Base-by-base conservation (phyloP, 2,329 filamentous ascomycete genomes). In the Byssothecium circinans region DNA sequence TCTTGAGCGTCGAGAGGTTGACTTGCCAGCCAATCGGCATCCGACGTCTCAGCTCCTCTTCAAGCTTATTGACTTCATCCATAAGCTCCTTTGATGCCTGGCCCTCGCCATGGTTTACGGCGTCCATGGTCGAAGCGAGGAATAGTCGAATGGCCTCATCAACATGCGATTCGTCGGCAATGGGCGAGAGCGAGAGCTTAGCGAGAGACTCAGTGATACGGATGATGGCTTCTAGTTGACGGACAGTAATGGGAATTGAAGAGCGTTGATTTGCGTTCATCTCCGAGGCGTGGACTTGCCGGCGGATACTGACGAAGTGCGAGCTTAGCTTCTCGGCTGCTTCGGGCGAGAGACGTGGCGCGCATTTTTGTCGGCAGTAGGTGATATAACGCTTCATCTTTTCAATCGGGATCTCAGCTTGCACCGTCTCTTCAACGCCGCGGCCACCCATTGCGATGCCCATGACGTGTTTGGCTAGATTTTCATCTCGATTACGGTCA, bases 301-400 rank as follows among this genome's bases (percentile, higher is more conserved):
- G 86, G 49, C 94, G 85, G 70, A 99, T 97, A 53, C 89, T 91
- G 52, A 99, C 94, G 63, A 99, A 99, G 73, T 99, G 92, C 1
- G 90, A 96, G 0, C 90, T 95, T 12, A 99, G 84, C 73, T 96
- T 96, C 74, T 97, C 94, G 0, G 92, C 89, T 0, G 94, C 94
- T 74, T 95, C 89, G 15, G 88, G 81, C 22, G 89, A 95, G 22
- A 99, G 85, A 34, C 91, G 87, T 17, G 94, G 94, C 1, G 94
- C 94, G 66, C 92, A 97, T 53, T 91, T 90, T 50, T 89, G 88
- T 74, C 92, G 92, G 81, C 94, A 97, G 74, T 97, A 99, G 60
- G 88, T 95, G 66, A 99, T 88, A 67, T 97, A 99, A 52, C 91
- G 85, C 75, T 91, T 91, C 89, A 99, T 95, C 75, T 95, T 96